Conservation (phyloP, 2,329 filamentous ascomycete species). For the Fonsecaea pugnacius region DNA sequence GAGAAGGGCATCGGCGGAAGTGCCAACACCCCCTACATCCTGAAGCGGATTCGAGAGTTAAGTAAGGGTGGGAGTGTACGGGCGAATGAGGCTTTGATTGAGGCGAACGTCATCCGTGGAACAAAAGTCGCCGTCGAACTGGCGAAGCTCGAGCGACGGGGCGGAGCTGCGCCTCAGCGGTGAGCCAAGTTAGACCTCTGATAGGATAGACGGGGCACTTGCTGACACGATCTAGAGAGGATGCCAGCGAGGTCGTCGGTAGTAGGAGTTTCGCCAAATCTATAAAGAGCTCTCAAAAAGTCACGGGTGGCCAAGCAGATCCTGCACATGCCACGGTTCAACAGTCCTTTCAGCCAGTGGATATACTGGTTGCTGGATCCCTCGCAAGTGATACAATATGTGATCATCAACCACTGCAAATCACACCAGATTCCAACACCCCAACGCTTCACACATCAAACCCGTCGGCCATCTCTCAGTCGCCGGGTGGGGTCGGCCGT, state of each 20-base stretch:
- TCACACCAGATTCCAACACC: conserved; percentile 41
- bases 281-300: neutral
- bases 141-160: conserved; percentile 54
- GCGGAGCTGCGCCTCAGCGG: conserved; percentile 31
- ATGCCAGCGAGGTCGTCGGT: conserved; percentile 6
- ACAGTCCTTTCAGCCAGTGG: conserved; percentile 44
- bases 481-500: conserved; percentile 86
- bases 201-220: neutral
- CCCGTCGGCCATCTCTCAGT: conserved; percentile 76
- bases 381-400: conserved; percentile 87
- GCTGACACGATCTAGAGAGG: conserved; percentile 24
- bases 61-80: conserved; percentile 71
- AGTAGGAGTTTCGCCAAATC: neutral
- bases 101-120: conserved; percentile 68
- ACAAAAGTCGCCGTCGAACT: conserved; percentile 68
- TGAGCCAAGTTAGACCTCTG: conserved; percentile 33
- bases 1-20: conserved; percentile 71
- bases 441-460: conserved; percentile 77
- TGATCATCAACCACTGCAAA: conserved; percentile 65
- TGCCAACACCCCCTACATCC: conserved; percentile 82
- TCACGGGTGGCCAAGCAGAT: neutral
- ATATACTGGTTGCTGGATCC: conserved; percentile 84
- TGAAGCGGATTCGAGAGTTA: conserved; percentile 77
- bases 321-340: neutral
- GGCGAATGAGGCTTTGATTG: conserved; percentile 73